These are phyloP conservation scores for Vaccinium vitisidaea DNA, from an alignment of 148 eudicot genomes.

Conservation along the genomic window DNA sequence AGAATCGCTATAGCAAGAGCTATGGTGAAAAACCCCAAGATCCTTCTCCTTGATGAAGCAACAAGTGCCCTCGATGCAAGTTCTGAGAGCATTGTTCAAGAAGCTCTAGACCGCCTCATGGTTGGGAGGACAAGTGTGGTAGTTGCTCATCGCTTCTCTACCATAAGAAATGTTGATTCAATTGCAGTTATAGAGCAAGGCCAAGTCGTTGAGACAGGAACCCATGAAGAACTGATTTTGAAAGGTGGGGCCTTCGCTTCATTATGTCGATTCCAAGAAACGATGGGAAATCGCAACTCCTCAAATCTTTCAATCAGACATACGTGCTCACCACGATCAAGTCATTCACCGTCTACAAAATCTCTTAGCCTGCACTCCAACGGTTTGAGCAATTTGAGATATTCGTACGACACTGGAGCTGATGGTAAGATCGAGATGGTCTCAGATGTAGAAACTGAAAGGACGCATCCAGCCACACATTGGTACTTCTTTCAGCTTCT, in stretches of 20 bases:
- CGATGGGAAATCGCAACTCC: conserved; percentile 79
- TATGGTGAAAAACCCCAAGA: conserved; percentile 93
- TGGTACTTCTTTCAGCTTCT: conserved; percentile 73
- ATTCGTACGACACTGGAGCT: conserved; percentile 80
- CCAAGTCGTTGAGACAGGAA: conserved; percentile 87
- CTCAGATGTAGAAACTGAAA: conserved; percentile 78
- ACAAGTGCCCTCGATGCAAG: conserved; percentile 96
- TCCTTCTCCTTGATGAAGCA: conserved; percentile 95
- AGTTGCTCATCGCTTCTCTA: conserved; percentile 97
- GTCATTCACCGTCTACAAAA: conserved; percentile 79
- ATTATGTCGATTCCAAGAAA: conserved; percentile 85
- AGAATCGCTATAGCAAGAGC: conserved; percentile 99
- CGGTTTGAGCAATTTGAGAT: conserved; percentile 80
- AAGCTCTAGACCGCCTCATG: conserved; percentile 97
- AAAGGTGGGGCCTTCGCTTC: conserved; percentile 89
- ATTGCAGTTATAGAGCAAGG: conserved; percentile 94
- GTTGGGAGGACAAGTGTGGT: conserved; percentile 95
- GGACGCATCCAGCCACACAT: conserved; percentile 71
- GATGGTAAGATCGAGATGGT: conserved; percentile 95
- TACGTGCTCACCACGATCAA: conserved; percentile 63
- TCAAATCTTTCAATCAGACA: conserved; percentile 89
- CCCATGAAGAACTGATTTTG: conserved; percentile 84
- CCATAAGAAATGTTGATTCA: conserved; percentile 87
- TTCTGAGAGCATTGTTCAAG: conserved; percentile 95
- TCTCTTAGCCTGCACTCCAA: conserved; percentile 92